Evolutionary conservation across 2,329 filamentous ascomycete species (phyloP).

Genomic region (Fusarium fracticaudum): DNA sequence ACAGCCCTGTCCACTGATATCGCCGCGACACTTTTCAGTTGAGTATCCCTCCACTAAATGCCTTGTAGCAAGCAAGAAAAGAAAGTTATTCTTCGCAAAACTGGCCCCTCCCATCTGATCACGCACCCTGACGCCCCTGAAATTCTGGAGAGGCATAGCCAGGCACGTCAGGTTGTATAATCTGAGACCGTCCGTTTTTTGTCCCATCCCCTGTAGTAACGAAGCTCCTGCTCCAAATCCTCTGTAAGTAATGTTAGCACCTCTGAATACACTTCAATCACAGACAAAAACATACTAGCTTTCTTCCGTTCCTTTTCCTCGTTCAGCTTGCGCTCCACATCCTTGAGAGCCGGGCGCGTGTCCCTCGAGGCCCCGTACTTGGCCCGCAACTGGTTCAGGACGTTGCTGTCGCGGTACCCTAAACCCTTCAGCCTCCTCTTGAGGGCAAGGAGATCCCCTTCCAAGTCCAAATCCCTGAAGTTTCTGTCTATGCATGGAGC

Average conservation of each 20-base stretch:
- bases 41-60: rapidly evolving
- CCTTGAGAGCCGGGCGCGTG: background rate
- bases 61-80: rapidly evolving
- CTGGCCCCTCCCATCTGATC: background rate
- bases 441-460: background rate
- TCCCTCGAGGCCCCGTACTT: background rate
- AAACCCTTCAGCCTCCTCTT: background rate
- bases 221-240: background rate
- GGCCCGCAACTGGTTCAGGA: background rate
- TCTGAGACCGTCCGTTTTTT: background rate
- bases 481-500: background rate
- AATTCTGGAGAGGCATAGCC: background rate
- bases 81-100: background rate
- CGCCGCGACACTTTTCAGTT: rapidly evolving
- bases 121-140: rapidly evolving
- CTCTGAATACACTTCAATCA: background rate
- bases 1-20: too few species aligned
- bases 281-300: background rate
- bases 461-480: background rate
- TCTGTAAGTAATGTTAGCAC: background rate
- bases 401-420: too few species aligned
- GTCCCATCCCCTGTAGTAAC: background rate
- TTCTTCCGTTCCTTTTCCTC: background rate
- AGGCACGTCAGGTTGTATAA: background rate
- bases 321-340: background rate